Evolutionary conservation across 2,329 filamentous ascomycete species (phyloP).

Genomic region (Aspergillus proliferans): DNA sequence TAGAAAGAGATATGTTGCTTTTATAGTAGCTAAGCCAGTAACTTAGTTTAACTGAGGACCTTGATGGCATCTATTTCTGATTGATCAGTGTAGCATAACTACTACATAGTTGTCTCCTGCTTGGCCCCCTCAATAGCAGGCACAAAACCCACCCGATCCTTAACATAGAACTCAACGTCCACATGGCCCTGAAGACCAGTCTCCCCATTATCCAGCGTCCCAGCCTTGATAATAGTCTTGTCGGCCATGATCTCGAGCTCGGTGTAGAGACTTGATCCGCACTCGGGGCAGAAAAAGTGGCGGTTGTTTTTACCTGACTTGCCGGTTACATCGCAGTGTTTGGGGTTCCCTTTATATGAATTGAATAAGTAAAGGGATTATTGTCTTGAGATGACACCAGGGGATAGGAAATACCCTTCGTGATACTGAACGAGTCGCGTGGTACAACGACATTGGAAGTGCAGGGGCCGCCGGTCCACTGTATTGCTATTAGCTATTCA

Average conservation of each 20-base stretch:
- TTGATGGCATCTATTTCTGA: no score
- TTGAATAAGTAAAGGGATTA: slow-evolving; percentile 1
- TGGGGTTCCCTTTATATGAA: slow-evolving; percentile 45
- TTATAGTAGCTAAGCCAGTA: no score
- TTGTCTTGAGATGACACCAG: slow-evolving; percentile 38
- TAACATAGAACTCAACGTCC: slow-evolving; percentile 49
- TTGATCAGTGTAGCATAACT: background rate
- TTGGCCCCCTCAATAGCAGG: slow-evolving; percentile 40
- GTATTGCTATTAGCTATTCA: slow-evolving; percentile 42
- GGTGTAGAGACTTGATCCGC: slow-evolving; percentile 48
- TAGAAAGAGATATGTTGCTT: no score
- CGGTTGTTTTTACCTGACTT: slow-evolving; percentile 50
- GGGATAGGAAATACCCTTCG: slow-evolving; percentile 41
- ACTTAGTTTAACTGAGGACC: no score
- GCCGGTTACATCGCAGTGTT: slow-evolving; percentile 43
- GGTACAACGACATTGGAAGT: slow-evolving; percentile 51
- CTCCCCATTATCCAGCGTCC: slow-evolving; percentile 45
- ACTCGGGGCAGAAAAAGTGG: slow-evolving; percentile 51
- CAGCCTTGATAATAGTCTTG: slow-evolving; percentile 47
- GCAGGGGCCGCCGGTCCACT: slow-evolving; percentile 50
- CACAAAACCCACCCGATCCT: slow-evolving; percentile 45
- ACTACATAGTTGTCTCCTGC: slow-evolving; percentile 23
- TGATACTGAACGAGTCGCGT: slow-evolving; percentile 43
- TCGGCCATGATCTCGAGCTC: slow-evolving; percentile 51
- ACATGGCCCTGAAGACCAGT: slow-evolving; percentile 40